Base-by-base conservation (phyloP, 768 basidiomycete species). In the Trametes coccinea region DNA sequence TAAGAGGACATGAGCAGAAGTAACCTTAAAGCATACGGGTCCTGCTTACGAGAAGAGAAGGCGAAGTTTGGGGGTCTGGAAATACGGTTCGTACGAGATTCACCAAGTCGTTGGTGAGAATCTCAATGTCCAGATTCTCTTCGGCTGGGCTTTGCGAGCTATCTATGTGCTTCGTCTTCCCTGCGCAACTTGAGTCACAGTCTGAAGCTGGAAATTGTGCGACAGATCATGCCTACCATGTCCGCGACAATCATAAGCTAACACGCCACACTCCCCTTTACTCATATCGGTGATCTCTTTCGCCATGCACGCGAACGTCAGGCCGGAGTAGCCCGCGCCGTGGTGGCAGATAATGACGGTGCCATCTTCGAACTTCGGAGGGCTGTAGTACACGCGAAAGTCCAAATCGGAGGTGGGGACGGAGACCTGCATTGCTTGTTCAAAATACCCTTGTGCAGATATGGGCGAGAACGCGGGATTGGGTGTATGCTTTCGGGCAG, bases 271-370 rank as follows among this genome's bases (percentile, higher is more conserved):
- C 65, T 90, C 90, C 5, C 87, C 88, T 31, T 79, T 79, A 45
- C 85, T 83, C 72, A 80, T 64, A 45, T 76, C 82, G 10, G 71
- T 72, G 1, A 98, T 76, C 74, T 92, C 89, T 73, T 88, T 89
- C n/a, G 95, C 93, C 59, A 97, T 80, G 68, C 86, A 88, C 2
- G 97, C 95, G 72, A 96, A 99, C 65, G 85, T 92, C 62, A 98
- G 78, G 0, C 86, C 97, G 0, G 89, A 88, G 71, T 93, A 93
- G 13, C 97, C 97, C 0, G 93, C 96, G 1, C 97, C 97, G 67
- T 99, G 96, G 69, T 97, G 95, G 75, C 92, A 95, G 5, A 98
- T 82, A 72, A 98, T 83, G 3, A 96, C 85, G 0, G 89, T 87
- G 16, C 79, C 80, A 53, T 79, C 77, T 17, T 76, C 65, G 33